Evolutionary conservation across 306 rosid species (phyloP).

Genomic region (Phaseolus lunatus): DNA sequence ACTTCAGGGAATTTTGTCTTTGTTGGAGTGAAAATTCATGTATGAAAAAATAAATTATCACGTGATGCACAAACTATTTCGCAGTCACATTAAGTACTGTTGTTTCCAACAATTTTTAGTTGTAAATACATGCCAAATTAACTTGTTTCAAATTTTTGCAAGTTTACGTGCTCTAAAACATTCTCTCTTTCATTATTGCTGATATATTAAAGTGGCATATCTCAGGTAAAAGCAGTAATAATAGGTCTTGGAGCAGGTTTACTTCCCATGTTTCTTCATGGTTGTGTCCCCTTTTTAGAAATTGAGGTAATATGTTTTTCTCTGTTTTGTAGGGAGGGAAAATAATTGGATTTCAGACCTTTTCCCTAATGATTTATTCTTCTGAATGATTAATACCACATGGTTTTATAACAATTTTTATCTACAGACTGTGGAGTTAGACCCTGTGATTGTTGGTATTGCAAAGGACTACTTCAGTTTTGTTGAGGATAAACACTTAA

Average conservation of each 20-base stretch:
- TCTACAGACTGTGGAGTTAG: slow-evolving; percentile 89
- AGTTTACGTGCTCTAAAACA: slow-evolving; percentile 20
- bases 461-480: slow-evolving; percentile 78
- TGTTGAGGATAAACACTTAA: slow-evolving; percentile 70
- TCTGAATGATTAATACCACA: slow-evolving; percentile 36
- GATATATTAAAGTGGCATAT: slow-evolving; percentile 44
- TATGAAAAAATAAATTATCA: not conserved
- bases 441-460: slow-evolving; percentile 69
- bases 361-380: slow-evolving; percentile 4
- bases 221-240: slow-evolving; percentile 81
- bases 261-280: slow-evolving; percentile 93
- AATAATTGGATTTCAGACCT: not conserved
- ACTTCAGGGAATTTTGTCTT: not conserved
- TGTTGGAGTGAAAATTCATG: not conserved
- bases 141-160: slow-evolving; percentile 17
- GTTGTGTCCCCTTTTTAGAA: slow-evolving; percentile 73
- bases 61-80: not conserved
- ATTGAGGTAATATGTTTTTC: slow-evolving; percentile 67
- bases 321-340: not conserved
- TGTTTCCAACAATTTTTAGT: not conserved
- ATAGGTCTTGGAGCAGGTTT: slow-evolving; percentile 98
- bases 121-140: slow-evolving; percentile 21
- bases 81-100: not conserved
- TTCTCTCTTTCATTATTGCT: slow-evolving; percentile 32
- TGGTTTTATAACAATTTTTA: slow-evolving; percentile 38